These are phyloP conservation scores for Phytophthora ramorum DNA, from an alignment of 352 stramenopile species.

Conservation along the genomic window DNA sequence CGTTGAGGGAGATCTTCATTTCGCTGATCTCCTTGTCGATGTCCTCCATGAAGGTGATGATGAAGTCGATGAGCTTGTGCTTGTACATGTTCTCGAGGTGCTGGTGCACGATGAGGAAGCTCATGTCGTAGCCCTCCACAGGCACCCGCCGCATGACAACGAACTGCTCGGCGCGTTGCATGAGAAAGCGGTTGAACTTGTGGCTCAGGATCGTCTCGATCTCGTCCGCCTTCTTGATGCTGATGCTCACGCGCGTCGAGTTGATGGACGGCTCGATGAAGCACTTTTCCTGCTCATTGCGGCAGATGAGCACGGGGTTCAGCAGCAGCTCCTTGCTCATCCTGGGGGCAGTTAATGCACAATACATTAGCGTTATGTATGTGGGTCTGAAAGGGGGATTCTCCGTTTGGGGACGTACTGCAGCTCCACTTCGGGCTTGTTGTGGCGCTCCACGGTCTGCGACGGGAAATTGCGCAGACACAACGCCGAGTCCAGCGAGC, in stretches of 20 bases:
- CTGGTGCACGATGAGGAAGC: slow-evolving; percentile 95
- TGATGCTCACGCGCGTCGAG: slow-evolving; percentile 95
- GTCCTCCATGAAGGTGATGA: slow-evolving; percentile 98
- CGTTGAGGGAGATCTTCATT: slow-evolving; percentile 97
- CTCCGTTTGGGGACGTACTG: slow-evolving; percentile 50
- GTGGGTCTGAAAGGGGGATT: background rate
- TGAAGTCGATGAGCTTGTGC: slow-evolving; percentile 97
- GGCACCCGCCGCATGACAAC: slow-evolving; percentile 94
- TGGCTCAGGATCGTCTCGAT: slow-evolving; percentile 95
- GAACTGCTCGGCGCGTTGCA: slow-evolving; percentile 96
- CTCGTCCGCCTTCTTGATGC: slow-evolving; percentile 96
- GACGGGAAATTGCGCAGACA: slow-evolving; percentile 97
- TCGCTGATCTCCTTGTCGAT: slow-evolving; percentile 98
- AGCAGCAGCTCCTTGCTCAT: slow-evolving; percentile 94
- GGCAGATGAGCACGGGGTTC: slow-evolving; percentile 94
- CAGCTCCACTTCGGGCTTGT: slow-evolving; percentile 96
- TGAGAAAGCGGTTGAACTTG: slow-evolving; percentile 97
- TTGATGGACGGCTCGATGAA: slow-evolving; percentile 96
- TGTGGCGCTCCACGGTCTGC: slow-evolving; percentile 95
- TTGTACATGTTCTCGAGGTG: slow-evolving; percentile 97
- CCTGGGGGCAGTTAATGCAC: slow-evolving; percentile 29
- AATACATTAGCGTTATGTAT: background rate
- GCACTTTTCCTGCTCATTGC: slow-evolving; percentile 94
- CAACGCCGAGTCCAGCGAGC: slow-evolving; percentile 92
- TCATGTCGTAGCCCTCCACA: slow-evolving; percentile 95